phyloP scores from a whole-genome alignment of 768 basidiomycete genomes.

The Lentinula boryana region DNA sequence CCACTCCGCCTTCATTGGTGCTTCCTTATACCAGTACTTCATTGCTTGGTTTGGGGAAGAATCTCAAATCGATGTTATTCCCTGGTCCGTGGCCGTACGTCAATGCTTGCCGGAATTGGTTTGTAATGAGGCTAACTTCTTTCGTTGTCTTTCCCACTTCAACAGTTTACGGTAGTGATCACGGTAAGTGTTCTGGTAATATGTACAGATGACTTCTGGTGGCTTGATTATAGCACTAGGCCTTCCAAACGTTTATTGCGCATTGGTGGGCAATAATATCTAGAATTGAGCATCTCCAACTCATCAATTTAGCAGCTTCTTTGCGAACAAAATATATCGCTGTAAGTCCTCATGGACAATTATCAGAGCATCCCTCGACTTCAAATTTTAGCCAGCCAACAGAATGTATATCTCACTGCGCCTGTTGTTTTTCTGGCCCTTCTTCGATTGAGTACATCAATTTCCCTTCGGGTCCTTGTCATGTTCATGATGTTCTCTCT shows the following conservation, averaged over 20 bases:
- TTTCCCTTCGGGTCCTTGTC: background rate
- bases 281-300: background rate
- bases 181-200: background rate
- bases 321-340: conserved; percentile 6
- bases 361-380: background rate
- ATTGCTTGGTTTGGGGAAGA: background rate
- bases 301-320: background rate
- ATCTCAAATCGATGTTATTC: background rate
- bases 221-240: background rate
- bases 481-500: background rate
- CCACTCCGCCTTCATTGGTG: conserved; percentile 4
- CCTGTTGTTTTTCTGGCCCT: conserved; percentile 3
- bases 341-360: background rate
- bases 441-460: background rate
- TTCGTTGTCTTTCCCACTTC: background rate
- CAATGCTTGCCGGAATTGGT: background rate
- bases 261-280: background rate
- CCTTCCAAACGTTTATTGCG: conserved; percentile 2
- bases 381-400: background rate
- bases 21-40: background rate
- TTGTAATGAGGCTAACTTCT: background rate
- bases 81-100: conserved; percentile 6
- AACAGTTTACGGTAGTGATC: conserved; percentile 2
- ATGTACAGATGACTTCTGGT: background rate
- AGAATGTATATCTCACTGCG: background rate